These are phyloP conservation scores for Adiantum capillusveneris DNA, from an alignment of 75 land plant genomes.

Conservation along the genomic window DNA sequence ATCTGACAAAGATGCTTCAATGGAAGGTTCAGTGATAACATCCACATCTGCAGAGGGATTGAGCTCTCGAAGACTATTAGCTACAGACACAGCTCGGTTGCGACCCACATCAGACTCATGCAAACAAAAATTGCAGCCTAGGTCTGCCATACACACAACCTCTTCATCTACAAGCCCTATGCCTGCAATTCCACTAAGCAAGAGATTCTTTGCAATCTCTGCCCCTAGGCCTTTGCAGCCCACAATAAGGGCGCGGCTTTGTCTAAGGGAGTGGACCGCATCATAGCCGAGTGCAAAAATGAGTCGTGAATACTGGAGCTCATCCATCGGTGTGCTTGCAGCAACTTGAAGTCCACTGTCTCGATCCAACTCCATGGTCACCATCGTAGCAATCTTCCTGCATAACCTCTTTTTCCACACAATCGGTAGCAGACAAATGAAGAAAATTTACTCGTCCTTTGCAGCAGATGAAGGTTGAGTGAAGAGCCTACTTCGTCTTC, in stretches of 20 bases:
- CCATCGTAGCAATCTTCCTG: conserved; percentile 18
- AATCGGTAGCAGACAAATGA: not conserved
- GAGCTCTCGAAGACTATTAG: conserved; percentile 23
- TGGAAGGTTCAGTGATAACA: conserved; percentile 14
- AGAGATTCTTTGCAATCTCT: conserved; percentile 43
- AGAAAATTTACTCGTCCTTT: too few relatives aligned
- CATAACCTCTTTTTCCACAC: not conserved
- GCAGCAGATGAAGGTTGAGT: too few relatives aligned
- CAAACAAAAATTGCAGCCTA: conserved; percentile 33
- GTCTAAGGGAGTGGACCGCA: conserved; percentile 14
- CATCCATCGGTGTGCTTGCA: conserved; percentile 13
- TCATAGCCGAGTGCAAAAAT: conserved; percentile 37
- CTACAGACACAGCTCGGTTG: conserved; percentile 27
- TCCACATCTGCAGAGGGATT: conserved; percentile 11
- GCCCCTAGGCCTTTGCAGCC: conserved; percentile 43
- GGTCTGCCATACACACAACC: conserved; percentile 20
- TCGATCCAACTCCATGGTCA: conserved; percentile 45
- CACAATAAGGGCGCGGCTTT: conserved; percentile 29
- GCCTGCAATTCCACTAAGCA: conserved; percentile 28
- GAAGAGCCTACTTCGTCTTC: not conserved
- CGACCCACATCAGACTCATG: conserved; percentile 33
- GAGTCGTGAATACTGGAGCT: conserved; percentile 38
- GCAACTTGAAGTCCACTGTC: not conserved
- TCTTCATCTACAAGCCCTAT: conserved; percentile 41
- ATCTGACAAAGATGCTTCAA: conserved; percentile 14